Conservation (phyloP, 495 filamentous ascomycete species). For the Podospora pseudoanserina region DNA sequence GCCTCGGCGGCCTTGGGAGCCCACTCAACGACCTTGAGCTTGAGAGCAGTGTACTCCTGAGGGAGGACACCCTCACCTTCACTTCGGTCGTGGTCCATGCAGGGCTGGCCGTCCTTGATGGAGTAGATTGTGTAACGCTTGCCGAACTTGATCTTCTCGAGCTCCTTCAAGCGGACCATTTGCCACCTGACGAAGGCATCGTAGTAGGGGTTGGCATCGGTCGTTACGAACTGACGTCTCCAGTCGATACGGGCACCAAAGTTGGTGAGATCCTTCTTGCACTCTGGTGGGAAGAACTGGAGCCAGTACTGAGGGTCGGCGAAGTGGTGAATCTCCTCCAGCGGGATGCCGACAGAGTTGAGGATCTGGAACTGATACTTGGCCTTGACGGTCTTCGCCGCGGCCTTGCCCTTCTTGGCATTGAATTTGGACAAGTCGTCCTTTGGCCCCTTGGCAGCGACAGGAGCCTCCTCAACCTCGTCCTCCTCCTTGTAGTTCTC, state of each 20-base stretch:
- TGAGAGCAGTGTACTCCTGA: constrained; percentile 90
- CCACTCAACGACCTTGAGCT: constrained; percentile 88
- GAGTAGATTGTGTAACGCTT: constrained; percentile 94
- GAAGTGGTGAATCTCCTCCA: constrained; percentile 85
- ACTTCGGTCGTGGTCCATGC: constrained; percentile 94
- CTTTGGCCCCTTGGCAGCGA: constrained; percentile 34
- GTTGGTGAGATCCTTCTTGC: constrained; percentile 74
- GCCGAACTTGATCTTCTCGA: constrained; percentile 91
- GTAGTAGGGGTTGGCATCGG: constrained; percentile 95
- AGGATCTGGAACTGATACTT: constrained; percentile 56
- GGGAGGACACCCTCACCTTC: constrained; percentile 86
- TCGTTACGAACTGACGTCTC: constrained; percentile 88
- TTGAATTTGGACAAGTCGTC: constrained; percentile 88
- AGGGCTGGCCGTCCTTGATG: constrained; percentile 94
- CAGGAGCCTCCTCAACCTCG: constrained; percentile 32
- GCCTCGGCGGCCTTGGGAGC: constrained; percentile 62
- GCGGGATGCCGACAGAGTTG: constrained; percentile 73
- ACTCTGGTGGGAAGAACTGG: constrained; percentile 78
- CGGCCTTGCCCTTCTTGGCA: constrained; percentile 91
- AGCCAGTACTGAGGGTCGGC: constrained; percentile 77
- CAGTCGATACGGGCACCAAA: constrained; percentile 88
- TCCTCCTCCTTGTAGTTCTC: constrained; percentile 66
- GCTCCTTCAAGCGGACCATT: constrained; percentile 86
- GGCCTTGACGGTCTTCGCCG: constrained; percentile 84
- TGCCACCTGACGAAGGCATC: constrained; percentile 97